These are phyloP conservation scores for Puccinia coronata DNA, from an alignment of 1,284 basidiomycete species.

Conservation along the genomic window DNA sequence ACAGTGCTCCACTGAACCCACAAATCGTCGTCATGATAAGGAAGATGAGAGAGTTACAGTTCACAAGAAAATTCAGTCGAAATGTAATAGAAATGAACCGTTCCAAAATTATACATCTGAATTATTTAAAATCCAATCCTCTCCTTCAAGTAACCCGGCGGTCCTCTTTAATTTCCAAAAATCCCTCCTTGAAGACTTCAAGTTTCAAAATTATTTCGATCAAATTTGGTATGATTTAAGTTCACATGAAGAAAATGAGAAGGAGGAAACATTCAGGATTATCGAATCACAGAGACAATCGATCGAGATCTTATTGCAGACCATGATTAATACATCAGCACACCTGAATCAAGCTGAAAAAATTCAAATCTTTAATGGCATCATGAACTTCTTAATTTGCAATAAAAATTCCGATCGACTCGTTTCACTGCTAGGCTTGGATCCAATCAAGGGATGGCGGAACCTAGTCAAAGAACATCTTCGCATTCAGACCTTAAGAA, in stretches of 20 bases:
- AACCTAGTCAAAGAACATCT: conserved; percentile 34
- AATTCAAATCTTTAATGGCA: not conserved
- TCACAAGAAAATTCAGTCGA: not conserved
- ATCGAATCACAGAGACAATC: conserved; percentile 25
- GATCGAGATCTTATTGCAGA: not conserved
- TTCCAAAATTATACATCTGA: conserved; percentile 2
- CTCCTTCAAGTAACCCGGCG: not conserved
- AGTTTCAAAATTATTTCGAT: conserved; percentile 18
- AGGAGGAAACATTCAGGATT: not conserved
- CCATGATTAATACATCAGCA: not conserved
- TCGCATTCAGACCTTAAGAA: conserved; percentile 29
- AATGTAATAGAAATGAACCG: conserved; percentile 2
- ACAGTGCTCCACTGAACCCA: conserved; percentile 3
- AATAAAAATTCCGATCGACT: conserved; percentile 27
- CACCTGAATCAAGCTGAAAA: not conserved
- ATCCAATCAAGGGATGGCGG: conserved; percentile 46
- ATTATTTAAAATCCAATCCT: conserved; percentile 3
- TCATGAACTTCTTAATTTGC: conserved; percentile 6
- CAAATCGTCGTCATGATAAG: not conserved
- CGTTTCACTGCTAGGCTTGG: conserved; percentile 27
- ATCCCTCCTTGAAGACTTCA: not conserved
- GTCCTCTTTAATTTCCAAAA: not conserved
- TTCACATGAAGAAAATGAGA: conserved; percentile 14
- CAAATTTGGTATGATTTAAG: conserved; percentile 19
- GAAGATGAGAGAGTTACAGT: not conserved